A percentile compares a stretch with the other conserved stretches of the same genome.
Evolutionary conservation across 2,329 filamentous ascomycete species (phyloP).

Genomic region (Phyllosticta citrichinensis): DNA sequence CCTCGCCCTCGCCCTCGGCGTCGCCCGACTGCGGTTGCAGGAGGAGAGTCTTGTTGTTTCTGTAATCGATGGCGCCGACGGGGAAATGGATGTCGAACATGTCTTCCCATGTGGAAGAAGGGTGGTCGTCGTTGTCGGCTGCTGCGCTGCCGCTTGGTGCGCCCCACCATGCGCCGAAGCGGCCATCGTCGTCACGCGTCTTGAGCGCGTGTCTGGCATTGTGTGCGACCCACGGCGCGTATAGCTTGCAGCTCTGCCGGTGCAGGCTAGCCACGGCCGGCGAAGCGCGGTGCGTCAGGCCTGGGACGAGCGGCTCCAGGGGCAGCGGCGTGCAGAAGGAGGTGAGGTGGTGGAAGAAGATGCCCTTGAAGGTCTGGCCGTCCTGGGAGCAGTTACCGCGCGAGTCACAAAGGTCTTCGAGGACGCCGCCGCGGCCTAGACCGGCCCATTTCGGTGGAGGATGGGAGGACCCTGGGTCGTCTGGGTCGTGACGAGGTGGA

Average conservation of each 20-base stretch:
- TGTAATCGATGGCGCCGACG: conserved; percentile 38
- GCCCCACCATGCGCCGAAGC: conserved; percentile 86
- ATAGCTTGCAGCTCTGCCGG: conserved; percentile 50
- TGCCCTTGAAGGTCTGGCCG: conserved; percentile 83
- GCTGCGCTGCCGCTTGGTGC: conserved; percentile 21
- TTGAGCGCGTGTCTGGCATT: conserved; percentile 65
- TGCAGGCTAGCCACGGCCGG: conserved; percentile 36
- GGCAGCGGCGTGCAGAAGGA: conserved; percentile 64
- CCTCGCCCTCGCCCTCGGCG: neutral
- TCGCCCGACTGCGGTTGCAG: neutral
- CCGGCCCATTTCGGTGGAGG: conserved; percentile 49
- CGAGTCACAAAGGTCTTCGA: conserved; percentile 79
- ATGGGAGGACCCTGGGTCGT: conserved; percentile 5
- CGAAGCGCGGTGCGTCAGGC: conserved; percentile 33
- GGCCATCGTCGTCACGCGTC: conserved; percentile 57
- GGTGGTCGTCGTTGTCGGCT: conserved; percentile 9
- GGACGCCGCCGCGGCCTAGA: conserved; percentile 65
- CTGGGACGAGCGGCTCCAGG: conserved; percentile 32
- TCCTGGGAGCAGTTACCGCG: conserved; percentile 68
- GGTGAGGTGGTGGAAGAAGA: conserved; percentile 83
- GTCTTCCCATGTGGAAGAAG: neutral
- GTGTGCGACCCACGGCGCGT: conserved; percentile 64
- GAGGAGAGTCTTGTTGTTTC: conserved; percentile 23
- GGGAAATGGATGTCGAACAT: conserved; percentile 22
- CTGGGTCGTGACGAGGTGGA: conserved; percentile 20